A percentile compares a stretch with the other conserved stretches of the same genome.
Evolutionary conservation across 2,329 filamentous ascomycete species (phyloP).

Genomic region (Fusarium penzigii): DNA sequence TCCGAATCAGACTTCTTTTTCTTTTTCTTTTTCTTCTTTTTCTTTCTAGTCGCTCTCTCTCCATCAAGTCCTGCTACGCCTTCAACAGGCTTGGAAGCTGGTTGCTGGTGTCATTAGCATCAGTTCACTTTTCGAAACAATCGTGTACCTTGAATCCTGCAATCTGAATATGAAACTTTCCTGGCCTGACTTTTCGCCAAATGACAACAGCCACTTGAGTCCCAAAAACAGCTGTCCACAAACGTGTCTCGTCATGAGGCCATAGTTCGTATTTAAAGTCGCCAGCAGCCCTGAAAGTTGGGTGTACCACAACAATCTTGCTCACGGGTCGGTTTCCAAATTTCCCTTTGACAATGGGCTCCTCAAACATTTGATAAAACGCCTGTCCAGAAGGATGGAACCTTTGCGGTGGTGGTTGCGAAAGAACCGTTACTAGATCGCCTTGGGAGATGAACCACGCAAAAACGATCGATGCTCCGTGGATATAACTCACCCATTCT

Average conservation of each 20-base stretch:
- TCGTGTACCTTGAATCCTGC: background rate
- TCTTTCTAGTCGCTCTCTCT: background rate
- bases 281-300: too few species aligned
- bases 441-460: slow-evolving; percentile 2
- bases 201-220: background rate
- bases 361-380: slow-evolving; percentile 1
- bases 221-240: slow-evolving; percentile 1
- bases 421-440: background rate
- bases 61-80: background rate
- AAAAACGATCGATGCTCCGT: slow-evolving; percentile 3
- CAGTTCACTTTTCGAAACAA: background rate
- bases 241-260: background rate
- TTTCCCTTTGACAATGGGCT: background rate
- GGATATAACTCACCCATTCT: background rate
- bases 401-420: slow-evolving; percentile 2
- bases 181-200: background rate
- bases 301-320: too few species aligned
- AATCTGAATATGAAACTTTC: slow-evolving; percentile 3
- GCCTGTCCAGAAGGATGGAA: background rate
- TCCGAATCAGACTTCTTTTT: background rate
- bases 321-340: too few species aligned
- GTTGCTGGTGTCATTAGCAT: background rate
- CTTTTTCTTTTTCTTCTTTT: background rate
- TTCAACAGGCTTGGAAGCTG: background rate
- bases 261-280: slow-evolving; percentile 1